phyloP scores from a whole-genome alignment of 2,329 filamentous ascomycete species.

The Nemania diffusa region DNA sequence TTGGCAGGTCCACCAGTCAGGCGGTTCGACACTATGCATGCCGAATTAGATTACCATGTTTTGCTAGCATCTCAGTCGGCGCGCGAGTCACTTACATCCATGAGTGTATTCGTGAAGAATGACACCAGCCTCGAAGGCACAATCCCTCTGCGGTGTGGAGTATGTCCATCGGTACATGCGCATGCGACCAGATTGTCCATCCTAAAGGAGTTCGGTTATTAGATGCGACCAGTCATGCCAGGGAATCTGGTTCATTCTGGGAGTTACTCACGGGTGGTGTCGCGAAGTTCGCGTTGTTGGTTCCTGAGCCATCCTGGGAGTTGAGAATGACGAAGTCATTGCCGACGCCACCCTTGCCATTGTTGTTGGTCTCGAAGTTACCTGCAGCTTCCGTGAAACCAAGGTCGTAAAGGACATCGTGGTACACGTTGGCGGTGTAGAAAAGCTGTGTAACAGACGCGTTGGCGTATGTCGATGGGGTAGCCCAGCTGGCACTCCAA shows the following conservation, averaged over 20 bases:
- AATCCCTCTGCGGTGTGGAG: conserved; percentile 61
- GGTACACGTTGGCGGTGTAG: conserved; percentile 69
- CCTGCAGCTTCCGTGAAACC: conserved; percentile 68
- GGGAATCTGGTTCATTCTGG: background rate
- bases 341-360: conserved; percentile 61
- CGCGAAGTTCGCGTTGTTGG: conserved; percentile 68
- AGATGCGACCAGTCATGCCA: background rate
- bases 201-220: conserved; percentile 45
- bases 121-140: conserved; percentile 68
- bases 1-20: conserved; percentile 69
- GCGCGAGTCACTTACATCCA: conserved; percentile 51
- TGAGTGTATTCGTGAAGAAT: conserved; percentile 70
- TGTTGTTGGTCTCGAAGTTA: conserved; percentile 70
- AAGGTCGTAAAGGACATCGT: conserved; percentile 67
- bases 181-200: conserved; percentile 65
- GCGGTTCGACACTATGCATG: conserved; percentile 60
- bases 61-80: background rate
- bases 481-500: conserved; percentile 51
- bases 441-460: conserved; percentile 69
- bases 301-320: conserved; percentile 64
- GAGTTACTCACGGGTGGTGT: conserved; percentile 51
- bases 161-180: conserved; percentile 67
- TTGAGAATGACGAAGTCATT: conserved; percentile 66
- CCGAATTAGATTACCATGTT: background rate
- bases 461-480: conserved; percentile 58